Conservation (phyloP, 352 stramenopile genomes). For the Pythium volutum region DNA sequence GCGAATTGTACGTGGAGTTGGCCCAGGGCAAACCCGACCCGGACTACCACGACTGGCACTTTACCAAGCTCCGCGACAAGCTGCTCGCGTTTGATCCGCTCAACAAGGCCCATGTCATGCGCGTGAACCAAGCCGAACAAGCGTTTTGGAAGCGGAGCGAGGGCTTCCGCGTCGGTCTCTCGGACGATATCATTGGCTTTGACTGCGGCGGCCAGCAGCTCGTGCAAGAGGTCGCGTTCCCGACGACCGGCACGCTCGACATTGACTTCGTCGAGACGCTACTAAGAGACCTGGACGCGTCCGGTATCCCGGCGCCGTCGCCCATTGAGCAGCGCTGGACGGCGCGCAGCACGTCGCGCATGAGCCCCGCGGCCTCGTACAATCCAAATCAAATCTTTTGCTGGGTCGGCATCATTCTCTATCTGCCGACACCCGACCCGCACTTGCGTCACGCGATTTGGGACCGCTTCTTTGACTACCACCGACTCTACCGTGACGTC, state of each 20-base stretch:
- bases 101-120: slow-evolving; percentile 90
- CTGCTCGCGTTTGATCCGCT: slow-evolving; percentile 85
- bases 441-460: slow-evolving; percentile 76
- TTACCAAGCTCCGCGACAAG: slow-evolving; percentile 84
- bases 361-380: slow-evolving; percentile 90
- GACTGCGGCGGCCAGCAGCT: slow-evolving; percentile 98
- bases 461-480: slow-evolving; percentile 92
- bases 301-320: slow-evolving; percentile 92
- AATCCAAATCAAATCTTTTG: slow-evolving; percentile 79
- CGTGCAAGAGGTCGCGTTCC: slow-evolving; percentile 97
- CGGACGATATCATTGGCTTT: slow-evolving; percentile 97
- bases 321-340: slow-evolving; percentile 99
- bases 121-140: slow-evolving; percentile 94
- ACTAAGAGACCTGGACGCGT: slow-evolving; percentile 89
- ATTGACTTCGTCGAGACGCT: slow-evolving; percentile 94
- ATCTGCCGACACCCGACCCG: slow-evolving; percentile 81
- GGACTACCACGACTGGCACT: slow-evolving; percentile 75
- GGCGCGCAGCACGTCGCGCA: slow-evolving; percentile 82
- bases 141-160: slow-evolving; percentile 95
- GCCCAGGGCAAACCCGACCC: slow-evolving; percentile 48
- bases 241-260: slow-evolving; percentile 74
- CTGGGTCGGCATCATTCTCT: slow-evolving; percentile 99
- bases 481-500: slow-evolving; percentile 84
- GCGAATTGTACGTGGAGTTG: slow-evolving; percentile 78
- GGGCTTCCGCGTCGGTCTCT: slow-evolving; percentile 89